Conservation (phyloP, 2,329 filamentous ascomycete species). For the Ramularia endophylla region DNA sequence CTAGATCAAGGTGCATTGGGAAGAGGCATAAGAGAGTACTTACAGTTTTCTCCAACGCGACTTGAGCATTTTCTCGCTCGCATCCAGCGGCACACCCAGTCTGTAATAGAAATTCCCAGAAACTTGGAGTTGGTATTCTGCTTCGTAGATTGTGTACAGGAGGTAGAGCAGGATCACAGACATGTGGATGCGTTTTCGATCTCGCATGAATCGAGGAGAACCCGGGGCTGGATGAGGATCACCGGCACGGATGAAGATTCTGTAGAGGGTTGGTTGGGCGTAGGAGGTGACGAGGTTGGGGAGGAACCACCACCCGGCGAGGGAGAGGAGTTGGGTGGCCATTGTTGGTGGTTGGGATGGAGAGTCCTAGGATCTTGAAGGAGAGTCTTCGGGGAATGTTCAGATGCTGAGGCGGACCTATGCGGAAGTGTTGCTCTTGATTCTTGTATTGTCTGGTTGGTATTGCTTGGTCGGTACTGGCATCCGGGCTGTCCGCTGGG, state of each 20-base stretch:
- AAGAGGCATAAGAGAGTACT: conserved; percentile 5
- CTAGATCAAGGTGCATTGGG: not conserved
- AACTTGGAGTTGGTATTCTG: conserved; percentile 70
- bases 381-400: too few relatives aligned
- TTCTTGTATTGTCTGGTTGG: too few relatives aligned
- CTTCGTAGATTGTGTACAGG: conserved; percentile 86
- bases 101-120: conserved; percentile 72
- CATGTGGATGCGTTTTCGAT: conserved; percentile 78
- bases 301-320: conserved; percentile 57
- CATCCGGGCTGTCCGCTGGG: too few relatives aligned
- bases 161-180: conserved; percentile 79
- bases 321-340: conserved; percentile 47
- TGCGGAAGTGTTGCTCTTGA: too few relatives aligned
- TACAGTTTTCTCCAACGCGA: conserved; percentile 71
- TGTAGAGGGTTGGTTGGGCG: conserved; percentile 77
- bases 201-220: conserved; percentile 60
- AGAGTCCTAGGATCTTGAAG: too few relatives aligned
- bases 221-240: conserved; percentile 68
- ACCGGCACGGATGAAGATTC: conserved; percentile 82
- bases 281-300: conserved; percentile 73
- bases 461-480: too few relatives aligned
- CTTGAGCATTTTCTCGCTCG: conserved; percentile 72
- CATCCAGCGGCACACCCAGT: conserved; percentile 63
- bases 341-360: too few relatives aligned
- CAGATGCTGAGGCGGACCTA: too few relatives aligned